These are phyloP conservation scores for Mycena floridula DNA, from an alignment of 768 basidiomycete species.

Conservation along the genomic window DNA sequence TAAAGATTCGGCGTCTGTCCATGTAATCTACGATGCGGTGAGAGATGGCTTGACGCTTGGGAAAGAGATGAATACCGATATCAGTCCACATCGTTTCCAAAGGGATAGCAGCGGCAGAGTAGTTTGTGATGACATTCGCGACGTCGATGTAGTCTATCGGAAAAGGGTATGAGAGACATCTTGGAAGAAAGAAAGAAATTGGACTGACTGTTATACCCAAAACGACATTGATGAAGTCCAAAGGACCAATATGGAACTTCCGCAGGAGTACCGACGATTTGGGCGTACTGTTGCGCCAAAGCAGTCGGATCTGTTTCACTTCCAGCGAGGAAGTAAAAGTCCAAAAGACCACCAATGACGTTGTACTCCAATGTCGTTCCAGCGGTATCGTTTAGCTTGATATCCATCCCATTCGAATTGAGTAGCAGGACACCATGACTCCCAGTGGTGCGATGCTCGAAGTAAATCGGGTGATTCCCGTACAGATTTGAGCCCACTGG, in stretches of 20 bases:
- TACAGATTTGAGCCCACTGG: conserved; percentile 59
- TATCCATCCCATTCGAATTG: conserved; percentile 73
- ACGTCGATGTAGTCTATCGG: conserved; percentile 63
- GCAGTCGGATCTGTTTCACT: conserved; percentile 50
- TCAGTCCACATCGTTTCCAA: conserved; percentile 80
- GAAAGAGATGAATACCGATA: conserved; percentile 37
- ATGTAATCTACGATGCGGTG: conserved; percentile 48
- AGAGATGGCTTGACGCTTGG: neutral
- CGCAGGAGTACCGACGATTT: conserved; percentile 59
- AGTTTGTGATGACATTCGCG: conserved; percentile 54
- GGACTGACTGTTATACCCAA: conserved; percentile 52
- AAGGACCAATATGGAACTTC: conserved; percentile 74
- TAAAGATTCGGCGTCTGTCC: conserved; percentile 62
- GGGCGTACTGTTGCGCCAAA: conserved; percentile 63
- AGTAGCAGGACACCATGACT: conserved; percentile 68
- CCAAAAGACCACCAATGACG: conserved; percentile 69
- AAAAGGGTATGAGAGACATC: neutral
- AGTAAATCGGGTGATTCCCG: conserved; percentile 68
- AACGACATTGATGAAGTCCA: conserved; percentile 69
- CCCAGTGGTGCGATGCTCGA: conserved; percentile 59
- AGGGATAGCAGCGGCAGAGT: conserved; percentile 55
- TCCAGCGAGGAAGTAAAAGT: conserved; percentile 76
- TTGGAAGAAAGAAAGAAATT: neutral
- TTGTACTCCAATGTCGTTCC: conserved; percentile 61
- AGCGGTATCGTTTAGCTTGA: conserved; percentile 49